Evolutionary conservation across 2,329 filamentous ascomycete genomes (phyloP), one percentile per base, ranked within the genome.

Genomic region (Tricladium varicosporioides): DNA sequence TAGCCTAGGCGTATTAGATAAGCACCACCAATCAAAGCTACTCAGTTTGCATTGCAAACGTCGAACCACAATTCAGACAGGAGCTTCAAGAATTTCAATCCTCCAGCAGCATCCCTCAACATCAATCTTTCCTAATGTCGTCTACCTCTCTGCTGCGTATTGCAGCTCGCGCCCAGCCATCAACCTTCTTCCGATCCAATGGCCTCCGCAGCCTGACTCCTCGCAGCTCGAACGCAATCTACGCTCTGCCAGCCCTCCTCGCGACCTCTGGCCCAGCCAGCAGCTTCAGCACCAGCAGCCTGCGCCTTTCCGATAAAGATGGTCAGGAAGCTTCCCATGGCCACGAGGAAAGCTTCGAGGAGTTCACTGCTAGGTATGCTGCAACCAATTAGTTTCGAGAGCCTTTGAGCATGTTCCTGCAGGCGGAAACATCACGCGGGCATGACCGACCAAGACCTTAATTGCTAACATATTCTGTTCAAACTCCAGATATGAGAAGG

Each of bases 271-370:
- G 79, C 70, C 72, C 75, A 60, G 69, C 70, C 67, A 75, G 72
- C 71, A 78, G 72, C 78, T 87, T 88, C 79, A 87, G 82, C 81
- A 88, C 84, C 72, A 80, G 79, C 61, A 63, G 62, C 59, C 55
- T 62, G 46, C 78, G 77, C 71, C 75, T 72, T 68, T 76, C 77
- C 57, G 75, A 76, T 63, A 80, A 83, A 69, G 81, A 81, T 68
- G 81, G 80, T 69, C 76, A 76, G 66, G 78, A 77, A 64, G 78
- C 71, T 54, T 78, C 82, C 63, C 76, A 95, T 77, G 58, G 48
- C 77, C 84, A 87, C 73, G 94, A 99, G 78, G 94, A 99, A 86
- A 96, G 89, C 71, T 99, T 96, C 70, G 94, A 99, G 82, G 92
- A 97, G 81, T 99, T 99, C 79, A 92, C 90, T 78, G 89, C 92